Percentiles rank a stretch among this genome's conserved stretches.
Evolutionary conservation across 257 asterid species (phyloP).

Genomic region (Capsicum baccatum): DNA sequence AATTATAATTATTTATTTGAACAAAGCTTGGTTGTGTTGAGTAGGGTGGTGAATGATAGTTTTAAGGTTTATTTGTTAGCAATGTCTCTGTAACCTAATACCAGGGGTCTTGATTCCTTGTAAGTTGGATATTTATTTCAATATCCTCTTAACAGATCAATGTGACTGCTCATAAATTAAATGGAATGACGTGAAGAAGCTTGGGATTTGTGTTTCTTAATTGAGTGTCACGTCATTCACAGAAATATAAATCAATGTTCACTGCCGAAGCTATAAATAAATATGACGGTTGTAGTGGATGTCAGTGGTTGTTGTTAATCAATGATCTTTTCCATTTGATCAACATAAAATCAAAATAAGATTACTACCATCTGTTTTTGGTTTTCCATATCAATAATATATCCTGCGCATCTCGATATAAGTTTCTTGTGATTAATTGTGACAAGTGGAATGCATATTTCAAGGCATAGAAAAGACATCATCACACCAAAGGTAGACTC

Average conservation of each 20-base stretch:
- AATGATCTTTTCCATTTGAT: neutral
- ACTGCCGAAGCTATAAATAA: neutral
- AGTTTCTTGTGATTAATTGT: neutral
- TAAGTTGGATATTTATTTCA: constrained; percentile 30
- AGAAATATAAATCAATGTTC: neutral
- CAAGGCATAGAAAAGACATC: neutral
- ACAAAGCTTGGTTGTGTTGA: constrained; percentile 29
- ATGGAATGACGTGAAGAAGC: constrained; percentile 18
- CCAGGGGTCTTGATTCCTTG: constrained; percentile 27
- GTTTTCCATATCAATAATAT: neutral
- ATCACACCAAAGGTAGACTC: neutral
- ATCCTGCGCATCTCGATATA: neutral
- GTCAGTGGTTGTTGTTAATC: neutral
- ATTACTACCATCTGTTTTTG: neutral
- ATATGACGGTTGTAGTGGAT: neutral
- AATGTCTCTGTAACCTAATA: constrained; percentile 9
- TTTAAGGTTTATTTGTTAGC: constrained; percentile 20
- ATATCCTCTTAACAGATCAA: constrained; percentile 26
- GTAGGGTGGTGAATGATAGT: constrained; percentile 12
- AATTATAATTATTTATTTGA: constrained; percentile 22
- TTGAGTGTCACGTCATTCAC: neutral
- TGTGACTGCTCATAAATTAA: constrained; percentile 14
- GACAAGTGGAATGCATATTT: neutral
- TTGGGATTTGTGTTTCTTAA: constrained; percentile 9
- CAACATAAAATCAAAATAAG: neutral